Evolutionary conservation across 768 basidiomycete genomes (phyloP).

Genomic region (Hemileccinum rubropunctum): DNA sequence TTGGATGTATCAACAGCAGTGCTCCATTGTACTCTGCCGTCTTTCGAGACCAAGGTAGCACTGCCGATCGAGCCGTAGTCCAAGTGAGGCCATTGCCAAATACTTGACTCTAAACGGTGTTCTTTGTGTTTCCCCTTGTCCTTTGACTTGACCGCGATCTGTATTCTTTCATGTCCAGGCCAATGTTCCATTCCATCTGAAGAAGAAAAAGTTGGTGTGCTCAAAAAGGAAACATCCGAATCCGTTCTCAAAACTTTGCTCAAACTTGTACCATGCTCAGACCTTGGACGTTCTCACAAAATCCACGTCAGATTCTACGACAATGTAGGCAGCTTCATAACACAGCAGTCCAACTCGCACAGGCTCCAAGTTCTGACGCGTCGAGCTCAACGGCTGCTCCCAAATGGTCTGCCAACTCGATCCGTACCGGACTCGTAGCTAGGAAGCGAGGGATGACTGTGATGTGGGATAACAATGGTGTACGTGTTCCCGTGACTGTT

Average conservation of each 20-base stretch:
- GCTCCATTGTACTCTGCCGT: constrained; percentile 52
- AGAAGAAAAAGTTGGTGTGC: not conserved
- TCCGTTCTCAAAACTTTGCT: not conserved
- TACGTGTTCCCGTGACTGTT: constrained; percentile 86
- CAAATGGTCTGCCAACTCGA: constrained; percentile 84
- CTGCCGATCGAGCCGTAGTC: constrained; percentile 56
- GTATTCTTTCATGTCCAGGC: constrained; percentile 48
- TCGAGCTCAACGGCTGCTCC: constrained; percentile 28
- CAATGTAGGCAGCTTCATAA: constrained; percentile 43
- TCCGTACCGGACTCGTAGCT: constrained; percentile 90
- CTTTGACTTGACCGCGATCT: constrained; percentile 22
- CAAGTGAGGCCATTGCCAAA: constrained; percentile 50
- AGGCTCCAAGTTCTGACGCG: constrained; percentile 14
- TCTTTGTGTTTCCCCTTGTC: constrained; percentile 23
- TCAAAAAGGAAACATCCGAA: constrained; percentile 16
- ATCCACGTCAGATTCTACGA: constrained; percentile 32
- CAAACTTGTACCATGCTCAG: constrained; percentile 44
- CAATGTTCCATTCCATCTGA: constrained; percentile 77
- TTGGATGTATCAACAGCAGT: constrained; percentile 34
- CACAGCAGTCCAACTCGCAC: constrained; percentile 35
- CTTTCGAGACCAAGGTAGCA: constrained; percentile 47
- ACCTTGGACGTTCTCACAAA: constrained; percentile 45
- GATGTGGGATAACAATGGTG: constrained; percentile 89
- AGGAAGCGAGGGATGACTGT: constrained; percentile 95
- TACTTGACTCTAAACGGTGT: constrained; percentile 26